Percentiles rank a stretch among this genome's conserved stretches.
phyloP scores from a whole-genome alignment of 352 stramenopile genomes.

The Phytopythium delawarense region DNA sequence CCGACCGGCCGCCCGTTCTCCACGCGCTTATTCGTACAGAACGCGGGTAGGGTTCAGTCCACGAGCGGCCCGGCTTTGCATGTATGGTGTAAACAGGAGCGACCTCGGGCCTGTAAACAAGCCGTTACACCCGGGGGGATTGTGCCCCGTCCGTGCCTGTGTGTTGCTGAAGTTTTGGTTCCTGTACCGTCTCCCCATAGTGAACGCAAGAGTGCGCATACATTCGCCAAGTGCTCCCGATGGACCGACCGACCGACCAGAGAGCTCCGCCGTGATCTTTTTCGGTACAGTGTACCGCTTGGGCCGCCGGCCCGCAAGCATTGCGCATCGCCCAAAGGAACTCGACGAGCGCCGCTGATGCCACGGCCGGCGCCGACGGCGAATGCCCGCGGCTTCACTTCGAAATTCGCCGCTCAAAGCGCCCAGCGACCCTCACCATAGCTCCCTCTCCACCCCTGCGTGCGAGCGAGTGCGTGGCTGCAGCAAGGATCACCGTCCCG shows the following conservation, averaged over 20 bases:
- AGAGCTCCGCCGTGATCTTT: slow-evolving; percentile 9
- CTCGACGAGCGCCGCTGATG: background rate
- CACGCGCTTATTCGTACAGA: background rate
- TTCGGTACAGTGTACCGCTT: slow-evolving; percentile 18
- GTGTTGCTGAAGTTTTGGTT: slow-evolving; percentile 5
- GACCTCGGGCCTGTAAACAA: background rate
- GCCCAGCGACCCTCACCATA: background rate
- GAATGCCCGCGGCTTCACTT: slow-evolving; percentile 19
- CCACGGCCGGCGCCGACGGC: slow-evolving; percentile 1
- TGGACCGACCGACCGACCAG: slow-evolving; percentile 21
- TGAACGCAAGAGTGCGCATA: background rate
- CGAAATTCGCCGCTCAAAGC: slow-evolving; percentile 20
- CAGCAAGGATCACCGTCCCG: background rate
- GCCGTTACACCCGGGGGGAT: background rate
- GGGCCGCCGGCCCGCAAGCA: background rate
- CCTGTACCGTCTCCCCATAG: background rate
- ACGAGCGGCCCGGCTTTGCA: background rate
- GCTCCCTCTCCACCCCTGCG: background rate
- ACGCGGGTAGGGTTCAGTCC: background rate
- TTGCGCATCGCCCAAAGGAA: slow-evolving; percentile 8
- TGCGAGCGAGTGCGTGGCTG: slow-evolving; percentile 1
- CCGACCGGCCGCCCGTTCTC: background rate
- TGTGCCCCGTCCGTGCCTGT: slow-evolving; percentile 2
- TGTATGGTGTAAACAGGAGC: background rate
- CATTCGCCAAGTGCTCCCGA: slow-evolving; percentile 8